Percentiles rank a stretch among this genome's conserved stretches.
Conservation (phyloP, 441 rosid species). For the Iberis amara region DNA sequence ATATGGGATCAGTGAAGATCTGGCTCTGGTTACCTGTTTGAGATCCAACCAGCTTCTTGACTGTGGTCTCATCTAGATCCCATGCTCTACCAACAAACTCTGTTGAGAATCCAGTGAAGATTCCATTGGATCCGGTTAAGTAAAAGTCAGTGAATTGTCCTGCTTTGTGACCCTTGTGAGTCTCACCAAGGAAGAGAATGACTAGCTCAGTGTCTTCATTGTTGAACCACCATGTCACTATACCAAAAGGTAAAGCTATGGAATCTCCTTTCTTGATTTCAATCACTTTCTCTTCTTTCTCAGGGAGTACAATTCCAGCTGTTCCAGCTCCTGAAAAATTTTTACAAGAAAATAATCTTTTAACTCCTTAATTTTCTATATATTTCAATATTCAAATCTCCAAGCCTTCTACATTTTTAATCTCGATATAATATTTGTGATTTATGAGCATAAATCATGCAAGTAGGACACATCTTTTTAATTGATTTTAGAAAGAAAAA, state of each 20-base stretch:
- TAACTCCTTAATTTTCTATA: too few species aligned
- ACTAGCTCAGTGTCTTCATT: slow-evolving; percentile 56
- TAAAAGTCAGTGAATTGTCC: slow-evolving; percentile 64
- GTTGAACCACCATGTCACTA: slow-evolving; percentile 75
- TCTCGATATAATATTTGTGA: too few species aligned
- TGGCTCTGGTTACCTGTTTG: too few species aligned
- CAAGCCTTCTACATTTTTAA: too few species aligned
- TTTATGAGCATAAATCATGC: too few species aligned
- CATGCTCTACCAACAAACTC: slow-evolving; percentile 62
- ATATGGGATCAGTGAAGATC: too few species aligned
- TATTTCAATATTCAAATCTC: too few species aligned
- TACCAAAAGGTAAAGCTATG: slow-evolving; percentile 79
- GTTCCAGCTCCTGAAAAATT: slow-evolving; percentile 50
- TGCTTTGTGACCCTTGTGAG: slow-evolving; percentile 55
- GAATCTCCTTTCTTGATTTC: slow-evolving; percentile 69
- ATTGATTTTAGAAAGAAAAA: too few species aligned
- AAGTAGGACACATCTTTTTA: too few species aligned
- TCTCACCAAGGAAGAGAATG: slow-evolving; percentile 66
- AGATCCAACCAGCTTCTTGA: slow-evolving; percentile 39
- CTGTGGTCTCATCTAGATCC: slow-evolving; percentile 34
- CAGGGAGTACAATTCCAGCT: slow-evolving; percentile 81
- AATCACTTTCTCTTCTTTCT: slow-evolving; percentile 62
- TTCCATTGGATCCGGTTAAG: slow-evolving; percentile 53
- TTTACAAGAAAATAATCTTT: neutral
- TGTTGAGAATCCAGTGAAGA: slow-evolving; percentile 57